Base-by-base conservation (phyloP, 2,329 filamentous ascomycete genomes). In the Huntiella savannae region DNA sequence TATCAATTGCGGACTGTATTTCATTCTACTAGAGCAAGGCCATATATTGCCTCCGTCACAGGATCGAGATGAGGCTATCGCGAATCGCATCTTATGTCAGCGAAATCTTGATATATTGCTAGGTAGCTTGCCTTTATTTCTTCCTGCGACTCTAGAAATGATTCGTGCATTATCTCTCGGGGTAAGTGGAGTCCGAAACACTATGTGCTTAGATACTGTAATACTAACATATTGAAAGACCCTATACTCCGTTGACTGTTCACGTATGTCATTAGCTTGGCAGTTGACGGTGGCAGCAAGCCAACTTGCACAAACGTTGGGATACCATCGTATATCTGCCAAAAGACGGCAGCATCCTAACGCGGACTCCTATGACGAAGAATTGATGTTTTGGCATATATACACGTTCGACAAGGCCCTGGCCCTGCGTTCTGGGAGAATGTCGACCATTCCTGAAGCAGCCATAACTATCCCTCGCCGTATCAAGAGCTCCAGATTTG, bases 251-350 rank as follows among this genome's bases (percentile, higher is more conserved):
- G 68, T 79, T 41, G 75, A 79, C 50, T 64, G 70, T 11, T 75
- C 73, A 3, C 71, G 73, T 35, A 73, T 75, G 1, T 74, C 73
- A 0, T 64, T 80, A 3, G 73, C 72, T n/a, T 77, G 75, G 69
- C 70, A 73, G n/a, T 60, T 80, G 13, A 70, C 68, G 17, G 71
- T 69, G 5, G 67, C 68, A 13, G 76, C 75, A 0, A 69, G 70
- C 10, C 67, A 71, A 44, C 62, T 81, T 45, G 77, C 73, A 51
- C 73, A 77, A 53, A 71, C 70, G 0, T 67, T 78, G 3, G 76
- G 76, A 3, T 77, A 74, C 50, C 76, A 79, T 54, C 67, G 71
- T 7, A 39, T 46, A 37, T 43, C 37, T 17, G n/a, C 33, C 10
- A 15, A 38, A 16, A 15, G 17, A 13, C 10, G 33, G 1, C 32